A percentile compares a stretch with the other conserved stretches of the same genome.
These are phyloP conservation scores for Phycomyces blakesleeanus DNA, from an alignment of 192 early-diverging fungal species.

Conservation along the genomic window DNA sequence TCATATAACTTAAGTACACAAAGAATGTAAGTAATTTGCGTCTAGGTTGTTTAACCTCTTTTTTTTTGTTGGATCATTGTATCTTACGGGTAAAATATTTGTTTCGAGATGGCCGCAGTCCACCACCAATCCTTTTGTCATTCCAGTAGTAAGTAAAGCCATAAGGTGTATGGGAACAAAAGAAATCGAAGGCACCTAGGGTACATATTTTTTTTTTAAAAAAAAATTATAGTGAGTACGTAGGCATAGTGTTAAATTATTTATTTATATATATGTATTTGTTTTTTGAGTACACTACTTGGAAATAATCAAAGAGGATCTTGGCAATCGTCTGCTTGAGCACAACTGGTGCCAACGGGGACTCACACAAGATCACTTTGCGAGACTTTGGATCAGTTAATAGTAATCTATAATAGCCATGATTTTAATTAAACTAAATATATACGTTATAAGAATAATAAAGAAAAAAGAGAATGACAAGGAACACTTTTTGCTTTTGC, in stretches of 20 bases:
- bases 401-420: constrained; percentile 49
- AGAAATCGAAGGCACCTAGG: constrained; percentile 69
- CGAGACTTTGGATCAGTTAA: constrained; percentile 80
- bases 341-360: constrained; percentile 61
- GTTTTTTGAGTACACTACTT: constrained; percentile 40
- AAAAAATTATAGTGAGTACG: background rate
- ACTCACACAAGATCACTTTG: constrained; percentile 80
- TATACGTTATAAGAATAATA: no score
- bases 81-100: constrained; percentile 70
- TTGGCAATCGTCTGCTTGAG: constrained; percentile 66
- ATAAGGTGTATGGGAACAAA: constrained; percentile 70
- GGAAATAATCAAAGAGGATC: constrained; percentile 72
- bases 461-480: no score
- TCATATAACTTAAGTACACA: constrained; percentile 60
- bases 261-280: no score
- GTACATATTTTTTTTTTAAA: no score
- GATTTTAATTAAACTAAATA: constrained; percentile 30
- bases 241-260: background rate
- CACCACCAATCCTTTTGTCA: constrained; percentile 78
- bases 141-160: constrained; percentile 72
- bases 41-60: no score
- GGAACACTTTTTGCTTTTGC: constrained; percentile 4
- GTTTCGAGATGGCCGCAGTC: constrained; percentile 80
- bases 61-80: no score
- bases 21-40: background rate